Conservation (phyloP, 106 monocot genomes). For the Ottelia alismoides region DNA sequence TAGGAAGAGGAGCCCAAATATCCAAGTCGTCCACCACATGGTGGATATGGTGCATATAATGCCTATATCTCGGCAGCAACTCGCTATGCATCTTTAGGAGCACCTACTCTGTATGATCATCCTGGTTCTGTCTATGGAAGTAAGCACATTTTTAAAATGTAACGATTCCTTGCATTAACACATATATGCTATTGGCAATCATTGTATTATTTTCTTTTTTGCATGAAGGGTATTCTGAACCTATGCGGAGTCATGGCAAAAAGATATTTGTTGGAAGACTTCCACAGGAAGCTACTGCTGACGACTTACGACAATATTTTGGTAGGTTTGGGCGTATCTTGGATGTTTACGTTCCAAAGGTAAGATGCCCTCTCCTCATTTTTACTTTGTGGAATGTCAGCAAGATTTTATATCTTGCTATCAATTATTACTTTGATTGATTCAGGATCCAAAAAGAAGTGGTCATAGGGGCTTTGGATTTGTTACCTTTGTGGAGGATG, state of each 20-base stretch:
- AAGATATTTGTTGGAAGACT: slow-evolving; percentile 97
- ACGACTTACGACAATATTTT: slow-evolving; percentile 85
- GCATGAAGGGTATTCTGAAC: slow-evolving; percentile 41
- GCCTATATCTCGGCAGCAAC: slow-evolving; percentile 88
- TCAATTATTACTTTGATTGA: slow-evolving; percentile 3
- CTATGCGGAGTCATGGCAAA: slow-evolving; percentile 56
- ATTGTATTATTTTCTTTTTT: too few species aligned
- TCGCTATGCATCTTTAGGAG: slow-evolving; percentile 83
- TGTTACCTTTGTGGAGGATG: slow-evolving; percentile 97
- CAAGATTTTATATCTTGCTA: too few species aligned
- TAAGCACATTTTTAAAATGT: slow-evolving; percentile 25
- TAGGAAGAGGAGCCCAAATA: slow-evolving; percentile 74
- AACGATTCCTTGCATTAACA: too few species aligned
- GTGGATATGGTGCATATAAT: slow-evolving; percentile 94
- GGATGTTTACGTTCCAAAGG: slow-evolving; percentile 97
- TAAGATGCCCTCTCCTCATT: too few species aligned
- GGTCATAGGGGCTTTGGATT: slow-evolving; percentile 98
- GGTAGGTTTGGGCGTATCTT: slow-evolving; percentile 83
- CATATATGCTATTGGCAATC: too few species aligned
- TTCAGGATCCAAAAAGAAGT: slow-evolving; percentile 84
- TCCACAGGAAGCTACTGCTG: slow-evolving; percentile 81
- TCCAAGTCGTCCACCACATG: slow-evolving; percentile 45
- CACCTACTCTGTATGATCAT: slow-evolving; percentile 91
- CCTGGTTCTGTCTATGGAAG: slow-evolving; percentile 65
- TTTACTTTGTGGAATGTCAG: too few species aligned